These are phyloP conservation scores for Nicotiana paniculata DNA, from an alignment of 257 asterid genomes.

Conservation along the genomic window DNA sequence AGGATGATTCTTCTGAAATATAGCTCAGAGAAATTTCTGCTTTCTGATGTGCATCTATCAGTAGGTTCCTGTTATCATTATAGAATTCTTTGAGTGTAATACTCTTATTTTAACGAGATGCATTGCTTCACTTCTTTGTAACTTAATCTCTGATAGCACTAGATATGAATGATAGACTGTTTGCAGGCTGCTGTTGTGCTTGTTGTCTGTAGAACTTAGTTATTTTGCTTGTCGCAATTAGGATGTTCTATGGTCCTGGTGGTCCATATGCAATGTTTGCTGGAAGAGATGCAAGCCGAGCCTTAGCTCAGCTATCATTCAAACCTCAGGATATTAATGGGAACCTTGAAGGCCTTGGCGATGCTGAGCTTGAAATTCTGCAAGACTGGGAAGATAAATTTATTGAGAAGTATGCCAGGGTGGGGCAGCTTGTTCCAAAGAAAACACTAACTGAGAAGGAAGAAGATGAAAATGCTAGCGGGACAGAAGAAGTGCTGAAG, in stretches of 20 bases:
- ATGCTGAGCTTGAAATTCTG: slow-evolving; percentile 59
- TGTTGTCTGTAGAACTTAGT: not conserved
- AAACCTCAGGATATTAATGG: slow-evolving; percentile 77
- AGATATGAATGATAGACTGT: not conserved
- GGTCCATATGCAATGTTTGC: slow-evolving; percentile 87
- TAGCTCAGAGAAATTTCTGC: not conserved
- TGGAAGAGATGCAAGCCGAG: slow-evolving; percentile 94
- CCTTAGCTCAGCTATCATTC: slow-evolving; percentile 86
- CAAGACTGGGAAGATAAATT: slow-evolving; percentile 92
- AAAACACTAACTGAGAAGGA: slow-evolving; percentile 20
- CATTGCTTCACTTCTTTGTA: not conserved
- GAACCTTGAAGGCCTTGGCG: slow-evolving; percentile 61
- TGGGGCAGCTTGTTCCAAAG: slow-evolving; percentile 58
- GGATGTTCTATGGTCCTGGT: slow-evolving; percentile 99
- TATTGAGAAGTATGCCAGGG: slow-evolving; percentile 82
- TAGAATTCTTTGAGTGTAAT: not conserved
- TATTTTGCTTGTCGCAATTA: slow-evolving; percentile 14
- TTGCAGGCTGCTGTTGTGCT: not conserved
- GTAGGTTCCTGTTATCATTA: not conserved
- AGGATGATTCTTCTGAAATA: not conserved
- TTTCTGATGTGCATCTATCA: not conserved
- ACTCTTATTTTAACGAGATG: not conserved
- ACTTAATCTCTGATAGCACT: not conserved
- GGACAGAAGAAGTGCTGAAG: slow-evolving; percentile 16
- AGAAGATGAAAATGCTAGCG: slow-evolving; percentile 12